A percentile compares a stretch with the other conserved stretches of the same genome.
Evolutionary conservation across 345 rosid species (phyloP).

Genomic region (Salix udensis): DNA sequence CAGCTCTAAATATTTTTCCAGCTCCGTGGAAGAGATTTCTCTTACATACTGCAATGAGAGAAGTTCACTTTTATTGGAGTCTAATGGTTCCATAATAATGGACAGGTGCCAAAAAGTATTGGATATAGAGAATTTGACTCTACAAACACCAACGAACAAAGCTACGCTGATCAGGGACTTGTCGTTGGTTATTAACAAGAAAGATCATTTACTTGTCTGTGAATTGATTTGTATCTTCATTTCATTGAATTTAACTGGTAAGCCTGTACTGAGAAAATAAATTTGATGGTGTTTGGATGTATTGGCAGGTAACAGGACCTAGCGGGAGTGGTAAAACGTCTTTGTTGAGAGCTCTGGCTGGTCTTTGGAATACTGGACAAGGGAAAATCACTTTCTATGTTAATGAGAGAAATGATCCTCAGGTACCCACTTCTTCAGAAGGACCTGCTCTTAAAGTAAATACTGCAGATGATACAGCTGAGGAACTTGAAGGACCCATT

Average conservation of each 20-base stretch:
- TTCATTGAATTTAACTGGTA: slow-evolving; percentile 16
- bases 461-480: slow-evolving; percentile 2
- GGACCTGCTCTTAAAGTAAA: slow-evolving; percentile 23
- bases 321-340: slow-evolving; percentile 98
- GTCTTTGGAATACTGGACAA: slow-evolving; percentile 83
- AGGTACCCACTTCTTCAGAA: slow-evolving; percentile 27
- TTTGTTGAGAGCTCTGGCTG: slow-evolving; percentile 85
- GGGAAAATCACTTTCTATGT: slow-evolving; percentile 75
- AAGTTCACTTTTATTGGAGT: slow-evolving; percentile 33
- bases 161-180: slow-evolving; percentile 66
- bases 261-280: slow-evolving; percentile 12
- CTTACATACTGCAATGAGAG: slow-evolving; percentile 39
- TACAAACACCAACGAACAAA: slow-evolving; percentile 71
- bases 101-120: slow-evolving; percentile 41
- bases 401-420: slow-evolving; percentile 35
- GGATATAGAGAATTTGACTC: slow-evolving; percentile 61
- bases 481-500: slow-evolving; percentile 27
- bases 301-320: slow-evolving; percentile 75
- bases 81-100: slow-evolving; percentile 48
- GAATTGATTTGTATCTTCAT: slow-evolving; percentile 18
- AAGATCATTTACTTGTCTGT: slow-evolving; percentile 79
- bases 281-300: slow-evolving; percentile 16
- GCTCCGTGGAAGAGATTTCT: slow-evolving; percentile 46
- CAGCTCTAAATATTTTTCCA: slow-evolving; percentile 39
- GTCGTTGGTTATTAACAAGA: slow-evolving; percentile 47